Conservation (phyloP, 805 yeast genomes). For the Kregervanrija pseudodelftensis region DNA sequence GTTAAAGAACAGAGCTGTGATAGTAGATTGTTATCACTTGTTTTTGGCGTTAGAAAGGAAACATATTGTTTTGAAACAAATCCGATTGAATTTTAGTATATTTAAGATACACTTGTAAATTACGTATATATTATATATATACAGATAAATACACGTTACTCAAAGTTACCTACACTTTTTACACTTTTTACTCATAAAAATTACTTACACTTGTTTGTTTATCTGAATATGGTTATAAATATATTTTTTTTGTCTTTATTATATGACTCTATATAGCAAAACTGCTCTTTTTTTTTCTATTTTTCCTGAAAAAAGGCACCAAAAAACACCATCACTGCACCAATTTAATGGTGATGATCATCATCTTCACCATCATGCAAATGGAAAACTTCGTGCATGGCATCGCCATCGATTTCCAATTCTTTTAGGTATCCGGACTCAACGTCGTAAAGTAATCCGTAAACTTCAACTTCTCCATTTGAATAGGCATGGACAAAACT, state of each 20-base stretch:
- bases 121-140: too few species aligned
- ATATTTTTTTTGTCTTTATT: too few species aligned
- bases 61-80: conserved; percentile 14
- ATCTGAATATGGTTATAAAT: too few species aligned
- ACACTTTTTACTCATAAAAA: too few species aligned
- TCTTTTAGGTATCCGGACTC: conserved; percentile 55
- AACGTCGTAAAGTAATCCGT: conserved; percentile 83
- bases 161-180: too few species aligned
- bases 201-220: too few species aligned
- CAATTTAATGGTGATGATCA: conserved; percentile 5
- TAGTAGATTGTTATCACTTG: conserved; percentile 7
- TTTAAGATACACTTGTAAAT: too few species aligned
- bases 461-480: conserved; percentile 60
- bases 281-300: too few species aligned
- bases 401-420: conserved; percentile 21
- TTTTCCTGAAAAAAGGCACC: too few species aligned
- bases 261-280: too few species aligned
- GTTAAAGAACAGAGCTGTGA: conserved; percentile 13
- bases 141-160: too few species aligned
- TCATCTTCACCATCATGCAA: conserved; percentile 13
- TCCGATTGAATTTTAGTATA: conserved; percentile 8
- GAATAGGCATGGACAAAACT: conserved; percentile 61
- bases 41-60: conserved; percentile 17
- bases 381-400: conserved; percentile 20
- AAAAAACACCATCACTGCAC: too few species aligned